phyloP scores from a whole-genome alignment of 352 stramenopile species.

The Globisporangium nodosum region DNA sequence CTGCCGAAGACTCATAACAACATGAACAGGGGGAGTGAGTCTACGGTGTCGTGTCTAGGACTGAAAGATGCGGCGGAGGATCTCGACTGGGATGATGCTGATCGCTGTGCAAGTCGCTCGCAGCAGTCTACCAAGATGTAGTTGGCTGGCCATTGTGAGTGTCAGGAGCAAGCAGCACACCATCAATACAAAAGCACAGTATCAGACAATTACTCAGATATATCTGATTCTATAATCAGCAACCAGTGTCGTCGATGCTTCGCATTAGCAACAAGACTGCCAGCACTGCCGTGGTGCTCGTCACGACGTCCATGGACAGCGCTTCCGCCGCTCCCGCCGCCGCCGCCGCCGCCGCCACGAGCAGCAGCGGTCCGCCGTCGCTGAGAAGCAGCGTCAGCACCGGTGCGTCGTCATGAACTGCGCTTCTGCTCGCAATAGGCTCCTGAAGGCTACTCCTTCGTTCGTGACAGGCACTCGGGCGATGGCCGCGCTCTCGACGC shows the following conservation, averaged over 20 bases:
- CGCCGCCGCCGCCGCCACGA: not conserved
- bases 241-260: not conserved
- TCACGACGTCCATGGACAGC: not conserved
- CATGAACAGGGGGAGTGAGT: too few relatives aligned
- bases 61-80: too few relatives aligned
- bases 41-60: too few relatives aligned
- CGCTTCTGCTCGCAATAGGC: not conserved
- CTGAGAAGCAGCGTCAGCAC: conserved; percentile 1
- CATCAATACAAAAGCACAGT: too few relatives aligned
- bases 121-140: too few relatives aligned
- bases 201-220: not conserved
- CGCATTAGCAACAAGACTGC: too few relatives aligned
- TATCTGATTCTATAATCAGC: not conserved
- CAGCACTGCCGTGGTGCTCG: not conserved
- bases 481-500: conserved; percentile 9
- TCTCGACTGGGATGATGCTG: too few relatives aligned
- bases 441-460: not conserved
- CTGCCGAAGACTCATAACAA: too few relatives aligned
- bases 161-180: too few relatives aligned
- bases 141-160: too few relatives aligned
- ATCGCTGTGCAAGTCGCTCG: too few relatives aligned
- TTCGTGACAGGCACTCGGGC: conserved; percentile 7
- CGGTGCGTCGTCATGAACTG: not conserved
- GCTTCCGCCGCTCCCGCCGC: not conserved
- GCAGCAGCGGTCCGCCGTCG: not conserved